phyloP scores from a whole-genome alignment of 2,329 filamentous ascomycete species.

The Calonectria hongkongensis region DNA sequence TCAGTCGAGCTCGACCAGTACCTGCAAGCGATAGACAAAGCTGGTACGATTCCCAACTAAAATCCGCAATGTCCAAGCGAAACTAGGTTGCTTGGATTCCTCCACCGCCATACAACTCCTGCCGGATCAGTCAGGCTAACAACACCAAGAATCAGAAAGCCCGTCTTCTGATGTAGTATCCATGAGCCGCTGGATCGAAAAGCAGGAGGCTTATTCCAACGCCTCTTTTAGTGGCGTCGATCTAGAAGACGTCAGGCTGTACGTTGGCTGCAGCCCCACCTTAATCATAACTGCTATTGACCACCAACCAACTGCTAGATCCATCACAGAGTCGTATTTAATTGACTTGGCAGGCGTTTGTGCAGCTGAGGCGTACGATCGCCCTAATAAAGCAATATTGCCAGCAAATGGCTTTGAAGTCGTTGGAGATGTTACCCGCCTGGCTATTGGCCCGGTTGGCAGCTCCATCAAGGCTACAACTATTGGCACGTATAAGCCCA shows the following conservation, averaged over 20 bases:
- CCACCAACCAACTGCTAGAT: background rate
- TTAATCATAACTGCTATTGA: background rate
- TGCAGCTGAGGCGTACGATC: background rate
- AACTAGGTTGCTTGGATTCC: background rate
- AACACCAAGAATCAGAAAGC: background rate
- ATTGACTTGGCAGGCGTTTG: background rate
- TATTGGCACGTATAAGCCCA: conserved; percentile 1
- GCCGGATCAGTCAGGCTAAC: background rate
- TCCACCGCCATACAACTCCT: background rate
- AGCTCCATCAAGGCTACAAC: conserved; percentile 15
- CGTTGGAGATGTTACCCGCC: background rate
- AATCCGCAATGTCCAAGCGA: background rate
- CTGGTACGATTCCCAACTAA: background rate
- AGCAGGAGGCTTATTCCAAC: conserved; percentile 19
- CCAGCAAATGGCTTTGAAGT: background rate
- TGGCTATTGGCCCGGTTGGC: background rate
- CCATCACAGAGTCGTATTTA: background rate
- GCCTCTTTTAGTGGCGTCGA: background rate
- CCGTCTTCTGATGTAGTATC: background rate
- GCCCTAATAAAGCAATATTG: background rate
- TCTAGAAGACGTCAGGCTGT: background rate
- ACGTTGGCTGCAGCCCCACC: background rate
- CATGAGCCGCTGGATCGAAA: conserved; percentile 20
- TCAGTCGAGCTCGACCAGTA: conserved; percentile 2
- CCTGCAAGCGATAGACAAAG: conserved; percentile 9